Evolutionary conservation across 2,329 filamentous ascomycete species (phyloP).

Genomic region (Fusarium sp.): DNA sequence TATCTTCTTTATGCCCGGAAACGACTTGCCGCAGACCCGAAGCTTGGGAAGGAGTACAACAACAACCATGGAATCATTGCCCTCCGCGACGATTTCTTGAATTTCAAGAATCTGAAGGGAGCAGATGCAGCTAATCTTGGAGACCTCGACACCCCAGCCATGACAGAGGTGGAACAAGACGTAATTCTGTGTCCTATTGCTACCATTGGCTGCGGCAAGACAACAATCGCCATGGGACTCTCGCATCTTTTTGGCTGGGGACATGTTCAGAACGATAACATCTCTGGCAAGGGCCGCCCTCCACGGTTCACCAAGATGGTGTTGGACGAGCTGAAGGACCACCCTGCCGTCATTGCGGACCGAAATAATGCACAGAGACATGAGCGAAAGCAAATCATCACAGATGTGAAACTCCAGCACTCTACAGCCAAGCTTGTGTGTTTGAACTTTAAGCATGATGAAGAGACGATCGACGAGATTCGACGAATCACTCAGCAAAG

Average conservation of each 20-base stretch:
- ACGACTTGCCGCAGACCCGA: conserved; percentile 75
- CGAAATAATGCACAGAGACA: conserved; percentile 92
- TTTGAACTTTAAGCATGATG: conserved; percentile 86
- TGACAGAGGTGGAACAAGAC: conserved; percentile 69
- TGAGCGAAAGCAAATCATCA: conserved; percentile 88
- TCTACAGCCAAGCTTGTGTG: conserved; percentile 79
- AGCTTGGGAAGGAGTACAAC: conserved; percentile 77
- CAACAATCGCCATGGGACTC: conserved; percentile 86
- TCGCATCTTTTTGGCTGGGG: conserved; percentile 89
- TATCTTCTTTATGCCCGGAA: conserved; percentile 85
- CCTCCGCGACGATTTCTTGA: conserved; percentile 87
- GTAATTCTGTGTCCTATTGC: conserved; percentile 90
- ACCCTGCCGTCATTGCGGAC: conserved; percentile 86
- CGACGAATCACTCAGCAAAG: conserved; percentile 79
- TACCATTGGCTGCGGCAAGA: conserved; percentile 97
- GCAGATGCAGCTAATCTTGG: conserved; percentile 87
- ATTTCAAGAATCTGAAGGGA: conserved; percentile 84
- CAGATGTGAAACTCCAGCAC: conserved; percentile 74
- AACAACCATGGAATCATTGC: conserved; percentile 95
- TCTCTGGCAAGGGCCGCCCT: conserved; percentile 81
- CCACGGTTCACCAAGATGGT: conserved; percentile 80
- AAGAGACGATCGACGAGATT: conserved; percentile 79
- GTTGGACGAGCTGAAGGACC: conserved; percentile 69
- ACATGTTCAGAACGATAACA: conserved; percentile 96
- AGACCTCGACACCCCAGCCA: conserved; percentile 58